Conservation (phyloP, 2,329 filamentous ascomycete genomes). For the Monascus ruber region DNA sequence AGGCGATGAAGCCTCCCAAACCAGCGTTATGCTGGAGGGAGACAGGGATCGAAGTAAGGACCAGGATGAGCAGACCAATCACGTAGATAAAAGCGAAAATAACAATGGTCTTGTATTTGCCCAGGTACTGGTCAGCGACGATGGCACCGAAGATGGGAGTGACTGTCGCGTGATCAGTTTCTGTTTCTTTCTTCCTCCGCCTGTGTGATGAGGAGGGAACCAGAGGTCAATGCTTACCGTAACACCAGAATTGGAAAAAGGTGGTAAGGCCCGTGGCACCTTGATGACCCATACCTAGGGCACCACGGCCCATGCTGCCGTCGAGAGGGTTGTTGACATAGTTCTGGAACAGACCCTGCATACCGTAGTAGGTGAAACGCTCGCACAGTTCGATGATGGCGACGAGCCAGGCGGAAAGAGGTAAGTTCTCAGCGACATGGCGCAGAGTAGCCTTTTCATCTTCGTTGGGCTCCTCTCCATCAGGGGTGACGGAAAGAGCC, state of each 20-base stretch:
- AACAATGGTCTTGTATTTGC: slow-evolving; percentile 50
- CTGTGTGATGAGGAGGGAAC: too few species aligned
- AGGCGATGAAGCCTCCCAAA: slow-evolving; percentile 44
- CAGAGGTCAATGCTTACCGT: slow-evolving; percentile 19
- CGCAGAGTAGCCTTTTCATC: slow-evolving; percentile 41
- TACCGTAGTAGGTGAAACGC: slow-evolving; percentile 49
- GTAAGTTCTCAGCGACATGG: slow-evolving; percentile 45
- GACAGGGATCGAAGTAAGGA: slow-evolving; percentile 43
- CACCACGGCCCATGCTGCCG: slow-evolving; percentile 28
- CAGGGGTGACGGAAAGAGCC: slow-evolving; percentile 21
- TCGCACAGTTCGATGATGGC: slow-evolving; percentile 47
- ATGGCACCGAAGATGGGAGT: slow-evolving; percentile 50
- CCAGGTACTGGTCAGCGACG: slow-evolving; percentile 49
- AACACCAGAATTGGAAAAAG: slow-evolving; percentile 47
- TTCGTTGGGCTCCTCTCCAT: slow-evolving; percentile 43
- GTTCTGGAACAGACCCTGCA: slow-evolving; percentile 46
- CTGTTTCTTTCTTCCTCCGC: too few species aligned
- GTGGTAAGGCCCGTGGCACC: slow-evolving; percentile 40
- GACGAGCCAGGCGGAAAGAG: slow-evolving; percentile 45
- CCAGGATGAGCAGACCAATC: slow-evolving; percentile 43
- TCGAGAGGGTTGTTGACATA: slow-evolving; percentile 38
- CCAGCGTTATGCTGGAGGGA: slow-evolving; percentile 40
- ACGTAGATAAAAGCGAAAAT: slow-evolving; percentile 49
- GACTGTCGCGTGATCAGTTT: slow-evolving; percentile 14
- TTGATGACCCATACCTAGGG: slow-evolving; percentile 33